These are phyloP conservation scores for Coemansia sp. DNA, from an alignment of 192 early-diverging fungal species.

Conservation along the genomic window DNA sequence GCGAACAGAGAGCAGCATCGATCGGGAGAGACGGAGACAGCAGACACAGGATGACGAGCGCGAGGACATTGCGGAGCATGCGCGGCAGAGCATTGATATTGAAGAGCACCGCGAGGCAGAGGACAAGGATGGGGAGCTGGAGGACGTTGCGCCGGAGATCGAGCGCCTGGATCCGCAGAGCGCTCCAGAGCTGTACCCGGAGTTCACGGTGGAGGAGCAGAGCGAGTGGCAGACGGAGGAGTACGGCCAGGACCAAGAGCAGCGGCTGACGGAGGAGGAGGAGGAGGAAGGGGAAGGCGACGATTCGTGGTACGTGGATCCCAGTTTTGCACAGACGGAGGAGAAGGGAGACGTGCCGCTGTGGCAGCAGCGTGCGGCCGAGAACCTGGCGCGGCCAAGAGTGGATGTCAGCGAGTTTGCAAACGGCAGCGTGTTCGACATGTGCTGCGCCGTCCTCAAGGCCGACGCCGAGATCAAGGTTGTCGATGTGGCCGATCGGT, in stretches of 20 bases:
- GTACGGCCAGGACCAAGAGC: constrained; percentile 31
- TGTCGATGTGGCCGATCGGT: constrained; percentile 33
- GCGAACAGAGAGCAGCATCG: constrained; percentile 9
- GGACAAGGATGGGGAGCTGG: background rate
- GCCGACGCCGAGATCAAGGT: constrained; percentile 23
- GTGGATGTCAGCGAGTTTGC: constrained; percentile 7
- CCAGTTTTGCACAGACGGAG: constrained; percentile 10
- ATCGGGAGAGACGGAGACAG: constrained; percentile 33
- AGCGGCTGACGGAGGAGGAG: constrained; percentile 4
- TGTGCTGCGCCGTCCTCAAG: constrained; percentile 24
- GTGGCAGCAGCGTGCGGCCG: constrained; percentile 41
- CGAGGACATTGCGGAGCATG: constrained; percentile 33
- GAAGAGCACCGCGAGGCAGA: constrained; percentile 3
- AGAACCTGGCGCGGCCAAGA: constrained; percentile 14
- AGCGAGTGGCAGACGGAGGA: constrained; percentile 19
- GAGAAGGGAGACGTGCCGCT: constrained; percentile 13
- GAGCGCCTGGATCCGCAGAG: constrained; percentile 44
- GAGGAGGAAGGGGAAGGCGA: constrained; percentile 17
- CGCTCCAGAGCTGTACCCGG: constrained; percentile 41
- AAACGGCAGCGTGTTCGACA: constrained; percentile 35
- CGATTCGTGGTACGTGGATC: constrained; percentile 53
- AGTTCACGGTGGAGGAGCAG: constrained; percentile 17
- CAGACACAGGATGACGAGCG: constrained; percentile 40
- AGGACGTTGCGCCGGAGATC: constrained; percentile 33
- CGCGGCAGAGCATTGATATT: constrained; percentile 9